Evolutionary conservation across 345 rosid species (phyloP), one percentile per base, ranked within the genome.

Genomic region (Kandelia obovata): DNA sequence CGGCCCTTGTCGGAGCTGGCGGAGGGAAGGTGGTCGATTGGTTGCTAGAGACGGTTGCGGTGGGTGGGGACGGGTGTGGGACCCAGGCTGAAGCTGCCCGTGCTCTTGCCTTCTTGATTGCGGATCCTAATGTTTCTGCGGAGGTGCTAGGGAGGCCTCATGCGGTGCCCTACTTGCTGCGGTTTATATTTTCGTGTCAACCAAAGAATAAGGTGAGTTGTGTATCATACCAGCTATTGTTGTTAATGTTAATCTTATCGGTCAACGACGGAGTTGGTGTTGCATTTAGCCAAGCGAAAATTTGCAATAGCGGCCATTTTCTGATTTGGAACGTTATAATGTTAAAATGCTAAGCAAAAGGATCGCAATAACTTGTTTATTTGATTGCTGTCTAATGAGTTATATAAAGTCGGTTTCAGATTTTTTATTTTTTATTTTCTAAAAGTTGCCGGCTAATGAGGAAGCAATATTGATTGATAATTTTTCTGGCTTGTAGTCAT

Each of bases 21-120:
- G 81, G 88, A 13, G 99, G 99, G 39, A 86, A 82, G 67, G 97
- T 95, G 65, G 94, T 95, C 58, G 99, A 95, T 78, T 92, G 98
- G 98, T 75, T 92, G 81, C 83, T 95, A 70, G 96, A 95, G 80
- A 88, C 93, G 52, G 94, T 89, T 63, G 86, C 95, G 0, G 56
- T 78, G 3, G 81, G 86, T 0, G 72, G 77, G 0, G 96, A 88
- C 35, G 91, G 86, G 53, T 62, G 75, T 56, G 89, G 87, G 65
- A 86, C 91, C 7, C 99, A 92, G 85, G 99, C 92, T 2, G 99
- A 95, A 82, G 88, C 94, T 2, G 99, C 96, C 0, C 85, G 99
- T 82, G 96, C 99, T 20, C 81, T 95, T 51, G 95, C 97, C 4
- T 95, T 81, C 78, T 79, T 95, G 78, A 84, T 95, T 67, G 96